Conservation (phyloP, 1,284 basidiomycete species). For the Vanrija pseudolonga region DNA sequence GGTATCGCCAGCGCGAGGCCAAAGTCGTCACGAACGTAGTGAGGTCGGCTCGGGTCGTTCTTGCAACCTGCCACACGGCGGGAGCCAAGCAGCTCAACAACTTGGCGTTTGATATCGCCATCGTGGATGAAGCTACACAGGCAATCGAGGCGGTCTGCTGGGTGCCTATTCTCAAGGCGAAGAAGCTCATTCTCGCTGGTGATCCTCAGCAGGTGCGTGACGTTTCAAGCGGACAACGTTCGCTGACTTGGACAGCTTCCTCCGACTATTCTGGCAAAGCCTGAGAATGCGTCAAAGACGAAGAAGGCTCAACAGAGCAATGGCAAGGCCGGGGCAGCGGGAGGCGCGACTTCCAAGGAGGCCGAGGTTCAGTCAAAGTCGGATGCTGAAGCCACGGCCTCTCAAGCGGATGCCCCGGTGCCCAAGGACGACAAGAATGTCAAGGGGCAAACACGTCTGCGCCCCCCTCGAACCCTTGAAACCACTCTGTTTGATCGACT, state of each 20-base stretch:
- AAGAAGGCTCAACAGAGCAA: constrained; percentile 7
- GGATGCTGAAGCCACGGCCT: too few species aligned
- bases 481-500: constrained; percentile 88
- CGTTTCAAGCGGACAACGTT: background rate
- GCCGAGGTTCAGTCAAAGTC: too few species aligned
- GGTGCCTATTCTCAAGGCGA: constrained; percentile 83
- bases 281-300: constrained; percentile 17
- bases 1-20: constrained; percentile 81
- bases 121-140: constrained; percentile 96
- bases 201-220: constrained; percentile 69
- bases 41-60: constrained; percentile 72
- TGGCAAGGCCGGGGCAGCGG: background rate
- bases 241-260: constrained; percentile 60
- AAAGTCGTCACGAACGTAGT: constrained; percentile 77
- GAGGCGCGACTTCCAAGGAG: background rate
- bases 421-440: background rate
- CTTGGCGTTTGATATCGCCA: constrained; percentile 78
- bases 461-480: constrained; percentile 71
- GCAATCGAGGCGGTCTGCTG: constrained; percentile 95
- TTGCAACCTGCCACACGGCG: constrained; percentile 89
- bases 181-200: constrained; percentile 82
- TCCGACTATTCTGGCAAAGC: constrained; percentile 75
- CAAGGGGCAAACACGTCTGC: constrained; percentile 42
- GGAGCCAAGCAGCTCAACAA: constrained; percentile 73
- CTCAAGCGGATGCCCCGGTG: too few species aligned